phyloP scores from a whole-genome alignment of 768 basidiomycete species.

The Boletus pseudo-olivaceus region DNA sequence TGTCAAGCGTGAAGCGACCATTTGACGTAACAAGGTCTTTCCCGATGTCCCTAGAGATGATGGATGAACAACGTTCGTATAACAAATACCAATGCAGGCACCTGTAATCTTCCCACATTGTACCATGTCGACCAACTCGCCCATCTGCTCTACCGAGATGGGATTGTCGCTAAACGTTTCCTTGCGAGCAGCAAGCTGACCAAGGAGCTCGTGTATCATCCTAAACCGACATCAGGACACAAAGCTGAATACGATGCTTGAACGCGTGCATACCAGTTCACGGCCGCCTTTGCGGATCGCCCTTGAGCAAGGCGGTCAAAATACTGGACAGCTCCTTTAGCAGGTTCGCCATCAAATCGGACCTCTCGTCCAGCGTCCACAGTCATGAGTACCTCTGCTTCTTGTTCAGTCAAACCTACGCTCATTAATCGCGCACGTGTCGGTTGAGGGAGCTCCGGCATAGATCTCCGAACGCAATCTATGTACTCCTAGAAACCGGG shows the following conservation, averaged over 20 bases:
- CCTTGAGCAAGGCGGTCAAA: constrained; percentile 65
- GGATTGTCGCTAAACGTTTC: constrained; percentile 57
- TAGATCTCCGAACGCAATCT: constrained; percentile 40
- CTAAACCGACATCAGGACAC: constrained; percentile 37
- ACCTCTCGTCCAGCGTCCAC: constrained; percentile 67
- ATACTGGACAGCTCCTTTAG: constrained; percentile 62
- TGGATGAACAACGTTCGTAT: background rate
- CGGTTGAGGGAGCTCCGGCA: constrained; percentile 77
- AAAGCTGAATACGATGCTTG: background rate
- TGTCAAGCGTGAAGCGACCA: constrained; percentile 47
- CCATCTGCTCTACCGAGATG: constrained; percentile 61
- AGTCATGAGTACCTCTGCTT: constrained; percentile 71
- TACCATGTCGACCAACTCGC: constrained; percentile 76
- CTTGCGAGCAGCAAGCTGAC: constrained; percentile 62
- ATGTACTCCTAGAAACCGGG: constrained; percentile 55
- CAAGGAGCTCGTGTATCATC: constrained; percentile 86
- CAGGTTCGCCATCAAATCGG: constrained; percentile 54
- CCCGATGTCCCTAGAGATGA: constrained; percentile 65
- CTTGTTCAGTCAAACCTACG: constrained; percentile 55
- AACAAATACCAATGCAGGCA: constrained; percentile 24
- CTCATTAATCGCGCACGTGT: constrained; percentile 55
- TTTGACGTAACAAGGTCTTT: constrained; percentile 69
- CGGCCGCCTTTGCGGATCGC: constrained; percentile 64
- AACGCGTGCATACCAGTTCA: constrained; percentile 69
- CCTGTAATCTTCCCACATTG: constrained; percentile 65